These are phyloP conservation scores for Funneliformis caledonium DNA, from an alignment of 371 early-diverging fungal genomes.

Conservation along the genomic window DNA sequence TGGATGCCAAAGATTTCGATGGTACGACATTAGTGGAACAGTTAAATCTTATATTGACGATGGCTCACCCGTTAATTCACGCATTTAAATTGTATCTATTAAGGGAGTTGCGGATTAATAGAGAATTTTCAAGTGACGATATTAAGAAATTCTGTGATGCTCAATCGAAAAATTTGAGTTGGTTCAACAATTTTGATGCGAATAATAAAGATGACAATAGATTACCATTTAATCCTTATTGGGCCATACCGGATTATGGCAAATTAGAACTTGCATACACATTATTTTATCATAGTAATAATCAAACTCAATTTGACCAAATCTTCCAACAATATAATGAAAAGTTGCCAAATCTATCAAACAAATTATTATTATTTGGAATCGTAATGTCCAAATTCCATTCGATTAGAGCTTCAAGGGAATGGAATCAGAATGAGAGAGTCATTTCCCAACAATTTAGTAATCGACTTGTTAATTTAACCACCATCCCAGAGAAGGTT, in stretches of 20 bases:
- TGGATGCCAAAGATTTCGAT: not conserved
- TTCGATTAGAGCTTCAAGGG: constrained; percentile 16
- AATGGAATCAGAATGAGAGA: not conserved
- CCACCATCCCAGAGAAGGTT: not conserved
- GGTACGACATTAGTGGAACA: not conserved
- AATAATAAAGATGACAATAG: not conserved
- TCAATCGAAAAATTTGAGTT: not conserved
- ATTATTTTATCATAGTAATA: not conserved
- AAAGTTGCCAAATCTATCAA: not conserved
- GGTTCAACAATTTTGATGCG: constrained; percentile 17
- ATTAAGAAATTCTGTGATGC: constrained; percentile 16
- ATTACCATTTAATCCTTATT: constrained; percentile 41
- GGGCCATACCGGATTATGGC: not conserved
- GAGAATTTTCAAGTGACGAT: constrained; percentile 28
- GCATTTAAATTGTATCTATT: constrained; percentile 36
- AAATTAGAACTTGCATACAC: constrained; percentile 21
- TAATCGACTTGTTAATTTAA: not conserved
- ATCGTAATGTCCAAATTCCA: constrained; percentile 8
- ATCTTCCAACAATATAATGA: not conserved
- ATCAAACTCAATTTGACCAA: not conserved
- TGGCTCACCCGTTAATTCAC: constrained; percentile 17
- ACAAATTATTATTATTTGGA: constrained; percentile 13
- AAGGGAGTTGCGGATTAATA: constrained; percentile 21
- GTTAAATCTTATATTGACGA: constrained; percentile 14
- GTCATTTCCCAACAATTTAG: not conserved